A percentile compares a stretch with the other conserved stretches of the same genome.
phyloP scores from a whole-genome alignment of 1,284 basidiomycete genomes.

The Stereum hirsutum region DNA sequence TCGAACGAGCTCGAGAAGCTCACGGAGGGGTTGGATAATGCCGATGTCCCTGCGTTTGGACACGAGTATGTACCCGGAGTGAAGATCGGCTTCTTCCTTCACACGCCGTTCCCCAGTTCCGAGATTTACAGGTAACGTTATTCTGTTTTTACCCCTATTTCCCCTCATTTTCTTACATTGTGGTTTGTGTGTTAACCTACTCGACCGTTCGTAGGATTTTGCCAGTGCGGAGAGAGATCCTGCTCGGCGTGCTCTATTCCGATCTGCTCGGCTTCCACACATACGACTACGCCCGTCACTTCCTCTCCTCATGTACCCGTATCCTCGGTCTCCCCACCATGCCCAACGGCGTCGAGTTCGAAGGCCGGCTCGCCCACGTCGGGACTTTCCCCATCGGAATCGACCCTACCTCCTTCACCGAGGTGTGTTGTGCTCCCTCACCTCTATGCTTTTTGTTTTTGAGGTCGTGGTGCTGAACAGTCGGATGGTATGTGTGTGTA shows the following conservation, averaged over 20 bases:
- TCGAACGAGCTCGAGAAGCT: conserved; percentile 65
- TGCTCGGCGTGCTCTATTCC: conserved; percentile 91
- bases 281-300: conserved; percentile 99
- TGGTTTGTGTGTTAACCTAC: background rate
- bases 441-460: background rate
- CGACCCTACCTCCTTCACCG: conserved; percentile 87
- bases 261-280: conserved; percentile 99
- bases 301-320: conserved; percentile 95
- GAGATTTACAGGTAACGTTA: conserved; percentile 85
- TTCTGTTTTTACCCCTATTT: background rate
- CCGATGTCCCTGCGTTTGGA: conserved; percentile 32
- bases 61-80: conserved; percentile 45
- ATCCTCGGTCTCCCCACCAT: conserved; percentile 95
- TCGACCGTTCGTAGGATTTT: conserved; percentile 70
- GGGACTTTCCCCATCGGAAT: conserved; percentile 99
- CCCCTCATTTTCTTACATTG: background rate
- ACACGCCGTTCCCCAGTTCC: conserved; percentile 96
- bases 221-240: conserved; percentile 93
- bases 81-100: conserved; percentile 97
- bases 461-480: too few species aligned
- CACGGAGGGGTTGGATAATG: conserved; percentile 65
- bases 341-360: conserved; percentile 97
- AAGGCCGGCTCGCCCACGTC: conserved; percentile 91
- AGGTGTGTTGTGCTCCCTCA: conserved; percentile 32
- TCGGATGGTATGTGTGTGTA: background rate